Base-by-base conservation (phyloP, 2,329 filamentous ascomycete species). In the Tolypocladium capitatum region DNA sequence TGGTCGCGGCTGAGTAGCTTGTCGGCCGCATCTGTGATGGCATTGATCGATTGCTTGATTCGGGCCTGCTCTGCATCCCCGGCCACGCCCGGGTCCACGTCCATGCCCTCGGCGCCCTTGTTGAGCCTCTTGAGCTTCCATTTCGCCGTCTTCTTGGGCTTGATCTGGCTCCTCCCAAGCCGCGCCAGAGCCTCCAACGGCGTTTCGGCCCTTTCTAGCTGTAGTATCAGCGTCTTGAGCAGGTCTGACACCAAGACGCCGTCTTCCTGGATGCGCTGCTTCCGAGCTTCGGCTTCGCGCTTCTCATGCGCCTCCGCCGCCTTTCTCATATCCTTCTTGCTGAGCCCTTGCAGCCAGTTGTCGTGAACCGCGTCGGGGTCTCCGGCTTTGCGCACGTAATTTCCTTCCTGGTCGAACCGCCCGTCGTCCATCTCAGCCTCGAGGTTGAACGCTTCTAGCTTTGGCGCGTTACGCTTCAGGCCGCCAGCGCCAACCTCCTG, bases 381-480 rank as follows among this genome's bases (percentile, higher is more conserved):
- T 9, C 70, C 78, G 0, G 90, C 90, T 64, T 94, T 94, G 48
- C 92, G 81, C 41, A 98, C 80, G 62, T 82, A 98, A 64, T 97
- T 98, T 10, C 91, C 91, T 1, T 82, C 72, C 56, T 92, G 85
- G 62, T 98, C 92, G 58, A 96, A 98, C 11, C 81, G 77, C 1
- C 92, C 92, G 56, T 97, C 91, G 60, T 97, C 89, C 63, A 94
- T 83, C 64, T 98, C 92, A 13, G 78, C 71, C 50, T 80, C 81
- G 74, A 98, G 86, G 61, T 98, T 97, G 74, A 98, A 98, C 3
- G 91, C 91, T 64, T 97, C 92, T 6, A 98, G 76, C 63, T 92
- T 87, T 2, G 92, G 92, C 2, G 92, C 92, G 64, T 96, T 88
- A 58, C 82, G 86, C 69, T 96, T 97, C 57, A 94, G 84, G 2